Base-by-base conservation (phyloP, 768 basidiomycete genomes). In the Dioszegia hungarica region DNA sequence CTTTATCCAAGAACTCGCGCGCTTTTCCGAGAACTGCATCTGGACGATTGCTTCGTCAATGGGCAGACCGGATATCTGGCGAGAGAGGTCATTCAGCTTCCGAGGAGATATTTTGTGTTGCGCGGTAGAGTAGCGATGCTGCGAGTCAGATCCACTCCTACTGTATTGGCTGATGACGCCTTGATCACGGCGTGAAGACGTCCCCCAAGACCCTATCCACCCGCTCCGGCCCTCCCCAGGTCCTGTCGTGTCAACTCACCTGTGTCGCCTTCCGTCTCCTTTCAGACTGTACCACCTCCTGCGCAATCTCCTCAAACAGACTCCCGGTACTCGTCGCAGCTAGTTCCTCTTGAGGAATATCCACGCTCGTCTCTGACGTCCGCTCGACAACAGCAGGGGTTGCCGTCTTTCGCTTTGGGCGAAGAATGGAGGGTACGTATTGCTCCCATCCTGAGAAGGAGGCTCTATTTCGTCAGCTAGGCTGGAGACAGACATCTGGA, bases 21-120 rank as follows among this genome's bases (percentile, higher is more conserved):
- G 83, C 78, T 99, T 99, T 75, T 93, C 87, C 61, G 88, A 90
- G 76, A 95, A 97, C 73, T 88, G 83, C 89, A 98, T 93, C 68
- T 99, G 94, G 56, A 97, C 79, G 72, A 99, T 94, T 33, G 94
- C 94, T 64, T 86, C 84, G 78, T 97, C 93, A 58, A 97, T 86
- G 17, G 93, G 92, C 66, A 90, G 87, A 19, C 89, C 88, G 2
- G 89, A 82, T 61, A 99, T 88, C 75, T 95, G 90, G 28, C 84
- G 81, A 9, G 76, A 87, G 38, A 99, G 81, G 79, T 85, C 83
- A 76, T 94, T 93, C 55, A 99, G 80, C 75, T 97, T 99, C 54
- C 93, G 84, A 3, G 72, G 75, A 2, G 91, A 94, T 39, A 92
- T 89, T 77, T 92, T 93, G 81, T 95, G 94, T 74, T 84, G 85